A percentile compares a stretch with the other conserved stretches of the same genome.
Evolutionary conservation across 768 basidiomycete genomes (phyloP).

Genomic region (Boletus subparvulus): DNA sequence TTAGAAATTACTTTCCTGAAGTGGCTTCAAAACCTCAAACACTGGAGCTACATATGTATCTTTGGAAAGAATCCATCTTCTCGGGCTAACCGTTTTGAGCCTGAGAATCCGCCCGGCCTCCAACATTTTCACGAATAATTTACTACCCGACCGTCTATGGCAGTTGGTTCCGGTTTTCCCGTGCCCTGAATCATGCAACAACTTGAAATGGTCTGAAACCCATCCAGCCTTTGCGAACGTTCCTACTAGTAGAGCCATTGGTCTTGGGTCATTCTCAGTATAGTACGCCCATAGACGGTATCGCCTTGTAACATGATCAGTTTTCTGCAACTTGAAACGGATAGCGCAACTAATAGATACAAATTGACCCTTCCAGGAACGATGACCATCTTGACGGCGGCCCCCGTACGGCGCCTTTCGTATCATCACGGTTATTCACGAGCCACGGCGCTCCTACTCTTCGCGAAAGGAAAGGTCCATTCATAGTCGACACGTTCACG

Average conservation of each 20-base stretch:
- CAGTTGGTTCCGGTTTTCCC: too few species aligned
- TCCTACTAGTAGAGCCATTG: neutral
- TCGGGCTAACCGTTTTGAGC: too few species aligned
- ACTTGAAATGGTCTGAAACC: too few species aligned
- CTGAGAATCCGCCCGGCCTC: too few species aligned
- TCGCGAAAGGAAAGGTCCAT: neutral
- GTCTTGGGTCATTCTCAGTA: neutral
- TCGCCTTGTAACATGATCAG: neutral
- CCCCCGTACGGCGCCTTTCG: neutral
- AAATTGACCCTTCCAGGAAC: neutral
- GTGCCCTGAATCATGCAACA: too few species aligned
- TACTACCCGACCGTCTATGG: too few species aligned
- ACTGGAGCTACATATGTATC: too few species aligned
- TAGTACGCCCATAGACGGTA: neutral
- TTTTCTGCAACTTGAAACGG: neutral
- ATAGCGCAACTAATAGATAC: too few species aligned
- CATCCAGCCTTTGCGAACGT: neutral
- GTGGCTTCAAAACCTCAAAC: too few species aligned
- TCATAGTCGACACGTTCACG: conserved; percentile 1
- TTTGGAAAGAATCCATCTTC: too few species aligned
- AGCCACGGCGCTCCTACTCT: neutral
- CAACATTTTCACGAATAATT: too few species aligned
- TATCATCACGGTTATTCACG: neutral
- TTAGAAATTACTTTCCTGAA: too few species aligned
- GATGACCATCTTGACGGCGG: neutral